These are phyloP conservation scores for Acanthamoeba culbertsoni DNA, from an alignment of 208 protist genomes.

Conservation along the genomic window DNA sequence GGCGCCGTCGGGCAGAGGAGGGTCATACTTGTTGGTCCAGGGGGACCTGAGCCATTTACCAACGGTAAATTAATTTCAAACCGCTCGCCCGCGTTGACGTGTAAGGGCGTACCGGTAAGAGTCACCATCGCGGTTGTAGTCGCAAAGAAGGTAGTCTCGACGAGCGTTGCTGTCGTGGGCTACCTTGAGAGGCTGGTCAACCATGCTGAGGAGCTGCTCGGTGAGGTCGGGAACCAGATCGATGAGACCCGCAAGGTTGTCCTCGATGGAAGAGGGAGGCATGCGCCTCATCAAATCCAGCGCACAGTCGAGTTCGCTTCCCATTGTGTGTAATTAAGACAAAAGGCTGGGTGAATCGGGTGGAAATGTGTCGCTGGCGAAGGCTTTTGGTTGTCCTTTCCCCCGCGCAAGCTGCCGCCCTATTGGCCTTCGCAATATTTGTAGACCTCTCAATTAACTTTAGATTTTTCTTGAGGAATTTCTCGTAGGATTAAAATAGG, in stretches of 20 bases:
- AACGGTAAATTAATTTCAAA: not conserved
- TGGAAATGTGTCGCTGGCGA: not conserved
- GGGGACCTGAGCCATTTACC: slow-evolving; percentile 74
- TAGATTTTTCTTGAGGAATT: no score
- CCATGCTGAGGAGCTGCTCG: slow-evolving; percentile 86
- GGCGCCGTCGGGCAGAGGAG: slow-evolving; percentile 78
- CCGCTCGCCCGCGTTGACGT: no score
- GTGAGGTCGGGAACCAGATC: slow-evolving; percentile 86
- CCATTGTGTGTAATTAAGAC: not conserved
- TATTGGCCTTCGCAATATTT: no score
- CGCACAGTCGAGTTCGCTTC: slow-evolving; percentile 78
- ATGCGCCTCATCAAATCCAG: slow-evolving; percentile 88
- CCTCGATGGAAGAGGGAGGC: slow-evolving; percentile 85
- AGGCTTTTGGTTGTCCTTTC: not conserved
- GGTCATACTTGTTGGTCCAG: slow-evolving; percentile 87
- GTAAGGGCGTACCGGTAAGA: slow-evolving; percentile 87
- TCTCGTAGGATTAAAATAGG: no score
- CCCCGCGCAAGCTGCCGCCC: not conserved
- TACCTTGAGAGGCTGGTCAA: slow-evolving; percentile 89
- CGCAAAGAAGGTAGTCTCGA: slow-evolving; percentile 87
- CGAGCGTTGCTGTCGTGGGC: slow-evolving; percentile 72
- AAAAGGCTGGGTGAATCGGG: no score
- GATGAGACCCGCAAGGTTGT: slow-evolving; percentile 82
- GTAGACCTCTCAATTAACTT: no score
- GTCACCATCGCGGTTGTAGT: slow-evolving; percentile 92